Base-by-base conservation (phyloP, 2,329 filamentous ascomycete genomes). In the Aschersonia sp. region DNA sequence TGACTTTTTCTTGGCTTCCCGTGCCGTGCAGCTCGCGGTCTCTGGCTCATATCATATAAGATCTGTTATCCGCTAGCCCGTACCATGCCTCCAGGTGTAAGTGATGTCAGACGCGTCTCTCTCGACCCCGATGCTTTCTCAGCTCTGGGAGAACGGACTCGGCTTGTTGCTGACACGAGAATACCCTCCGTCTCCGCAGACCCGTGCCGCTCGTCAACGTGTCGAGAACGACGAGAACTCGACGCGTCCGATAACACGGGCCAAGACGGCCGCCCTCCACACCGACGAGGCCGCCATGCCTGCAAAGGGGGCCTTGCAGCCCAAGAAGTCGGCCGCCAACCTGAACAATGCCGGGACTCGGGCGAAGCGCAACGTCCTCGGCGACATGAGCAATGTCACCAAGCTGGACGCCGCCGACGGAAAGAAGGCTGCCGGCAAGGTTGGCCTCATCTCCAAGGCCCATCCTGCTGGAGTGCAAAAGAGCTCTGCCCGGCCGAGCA, bases 151-250 rank as follows among this genome's bases (percentile, higher is more conserved):
- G 22, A 12, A 35, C 41, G 30, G 30, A 41, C 14, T 41, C 6
- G 32, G 30, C 14, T 37, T 45, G n/a, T 22, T 32, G 59, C 49
- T 52, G 45, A 55, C 46, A 45, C 49, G 43, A 8, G 35, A 30
- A 11, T 22, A 30, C 8, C 32, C 39, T 32, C 32, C 35, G 41
- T 42, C 14, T 47, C 30, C 32, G 5, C 71, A 72, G 83, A 77
- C 74, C 72, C 83, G 85, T 67, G 72, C 77, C 63, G 73, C 80
- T 59, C 79, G 84, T 67, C 77, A 81, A 64, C 83, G 88, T 68
- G 77, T 81, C 64, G 89, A 95, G 73, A 95, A 95, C 63, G 90
- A 95, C 65, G 92, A 95, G 72, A 94, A 95, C 50, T 81, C 84
- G 51, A 87, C 84, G 68, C 87, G 89, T 69, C 48, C 48, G 29